Evolutionary conservation across 1,284 basidiomycete species (phyloP).

Genomic region (Cutaneotrichosporon sp.): DNA sequence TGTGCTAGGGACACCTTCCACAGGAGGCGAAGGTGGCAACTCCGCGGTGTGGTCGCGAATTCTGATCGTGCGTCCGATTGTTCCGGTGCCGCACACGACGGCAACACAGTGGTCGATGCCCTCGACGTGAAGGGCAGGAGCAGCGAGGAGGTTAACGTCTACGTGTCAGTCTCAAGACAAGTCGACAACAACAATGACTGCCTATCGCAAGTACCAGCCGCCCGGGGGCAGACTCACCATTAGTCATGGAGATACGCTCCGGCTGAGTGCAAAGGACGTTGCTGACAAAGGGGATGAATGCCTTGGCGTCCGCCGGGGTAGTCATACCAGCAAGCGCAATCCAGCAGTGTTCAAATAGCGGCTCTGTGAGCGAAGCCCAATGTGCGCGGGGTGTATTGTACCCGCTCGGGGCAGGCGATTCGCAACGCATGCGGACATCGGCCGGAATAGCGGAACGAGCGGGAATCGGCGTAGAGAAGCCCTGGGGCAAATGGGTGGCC

Average conservation of each 20-base stretch:
- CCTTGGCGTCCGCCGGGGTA: constrained; percentile 23
- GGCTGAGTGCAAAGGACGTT: constrained; percentile 17
- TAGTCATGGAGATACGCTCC: constrained; percentile 30
- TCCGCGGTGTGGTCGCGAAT: constrained; percentile 10
- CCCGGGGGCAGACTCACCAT: constrained; percentile 25
- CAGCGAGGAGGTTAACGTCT: constrained; percentile 44
- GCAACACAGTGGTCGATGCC: constrained; percentile 34
- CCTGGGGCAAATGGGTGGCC: constrained; percentile 22
- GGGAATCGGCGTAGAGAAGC: constrained; percentile 19
- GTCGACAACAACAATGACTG: too few species aligned
- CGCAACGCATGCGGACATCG: constrained; percentile 1
- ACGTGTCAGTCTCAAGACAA: too few species aligned
- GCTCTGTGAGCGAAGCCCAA: constrained; percentile 22
- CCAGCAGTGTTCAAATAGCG: constrained; percentile 36
- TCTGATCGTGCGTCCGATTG: constrained; percentile 35
- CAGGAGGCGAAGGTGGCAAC: constrained; percentile 13
- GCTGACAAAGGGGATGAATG: constrained; percentile 23
- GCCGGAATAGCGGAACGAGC: not conserved
- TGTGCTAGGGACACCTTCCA: too few species aligned
- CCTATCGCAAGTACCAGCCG: too few species aligned
- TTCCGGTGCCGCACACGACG: constrained; percentile 41
- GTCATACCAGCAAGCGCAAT: constrained; percentile 39
- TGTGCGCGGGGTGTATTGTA: constrained; percentile 11
- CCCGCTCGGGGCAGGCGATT: constrained; percentile 8
- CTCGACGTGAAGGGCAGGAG: constrained; percentile 30